Evolutionary conservation across 192 early-diverging fungal genomes (phyloP).

Genomic region (Backusella psychrophila): DNA sequence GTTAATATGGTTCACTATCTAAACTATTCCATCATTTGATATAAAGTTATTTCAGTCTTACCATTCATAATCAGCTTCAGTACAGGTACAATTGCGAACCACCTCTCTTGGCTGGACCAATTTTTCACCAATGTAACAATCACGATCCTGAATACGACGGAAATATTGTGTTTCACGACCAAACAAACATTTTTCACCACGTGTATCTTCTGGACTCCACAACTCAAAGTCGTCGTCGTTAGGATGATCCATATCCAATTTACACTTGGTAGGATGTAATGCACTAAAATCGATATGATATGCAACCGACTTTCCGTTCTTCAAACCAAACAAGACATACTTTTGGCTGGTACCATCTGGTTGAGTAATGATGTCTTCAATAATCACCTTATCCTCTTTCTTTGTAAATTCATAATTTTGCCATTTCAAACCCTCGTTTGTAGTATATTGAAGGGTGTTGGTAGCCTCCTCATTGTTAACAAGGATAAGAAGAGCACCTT

Average conservation of each 20-base stretch:
- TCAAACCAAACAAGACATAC: slow-evolving; percentile 75
- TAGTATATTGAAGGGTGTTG: slow-evolving; percentile 60
- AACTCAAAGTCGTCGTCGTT: slow-evolving; percentile 67
- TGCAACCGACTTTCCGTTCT: slow-evolving; percentile 36
- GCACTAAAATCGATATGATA: slow-evolving; percentile 52
- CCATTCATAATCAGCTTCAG: slow-evolving; percentile 84
- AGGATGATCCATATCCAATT: slow-evolving; percentile 39
- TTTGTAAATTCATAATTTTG: slow-evolving; percentile 44
- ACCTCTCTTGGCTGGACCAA: slow-evolving; percentile 56
- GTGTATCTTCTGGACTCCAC: slow-evolving; percentile 56
- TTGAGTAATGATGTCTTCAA: slow-evolving; percentile 66
- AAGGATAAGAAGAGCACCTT: slow-evolving; percentile 85
- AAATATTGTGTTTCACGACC: slow-evolving; percentile 67
- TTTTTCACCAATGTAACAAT: slow-evolving; percentile 77
- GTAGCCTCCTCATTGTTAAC: slow-evolving; percentile 79
- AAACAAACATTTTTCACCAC: slow-evolving; percentile 60
- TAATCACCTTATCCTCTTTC: slow-evolving; percentile 44
- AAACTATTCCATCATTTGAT: neutral
- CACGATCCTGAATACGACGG: slow-evolving; percentile 60
- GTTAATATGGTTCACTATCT: neutral
- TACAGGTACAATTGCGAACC: slow-evolving; percentile 70
- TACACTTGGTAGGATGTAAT: slow-evolving; percentile 37
- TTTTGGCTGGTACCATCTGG: slow-evolving; percentile 75
- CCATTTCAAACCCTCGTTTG: slow-evolving; percentile 79
- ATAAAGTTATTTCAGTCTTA: neutral